Evolutionary conservation across 345 rosid genomes (phyloP).

Genomic region (Eucalyptus guilfoylei): DNA sequence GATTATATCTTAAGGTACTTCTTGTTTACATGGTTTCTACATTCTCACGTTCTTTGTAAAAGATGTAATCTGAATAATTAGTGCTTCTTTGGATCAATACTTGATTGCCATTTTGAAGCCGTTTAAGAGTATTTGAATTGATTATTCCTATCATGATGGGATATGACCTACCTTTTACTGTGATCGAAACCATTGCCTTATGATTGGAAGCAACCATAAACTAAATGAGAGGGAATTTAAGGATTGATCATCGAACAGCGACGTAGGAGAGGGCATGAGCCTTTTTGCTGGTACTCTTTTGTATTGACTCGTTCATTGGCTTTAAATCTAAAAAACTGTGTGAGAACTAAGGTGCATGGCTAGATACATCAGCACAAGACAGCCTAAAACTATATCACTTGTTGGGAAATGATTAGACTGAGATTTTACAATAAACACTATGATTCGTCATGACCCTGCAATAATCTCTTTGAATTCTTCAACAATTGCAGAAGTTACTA

Average conservation of each 20-base stretch:
- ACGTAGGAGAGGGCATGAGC: neutral
- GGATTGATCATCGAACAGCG: neutral
- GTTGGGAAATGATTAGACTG: neutral
- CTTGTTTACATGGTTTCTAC: neutral
- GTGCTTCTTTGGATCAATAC: neutral
- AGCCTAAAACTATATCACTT: neutral
- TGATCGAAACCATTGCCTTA: neutral
- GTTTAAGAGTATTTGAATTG: neutral
- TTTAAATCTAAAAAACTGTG: neutral
- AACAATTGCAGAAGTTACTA: slow-evolving; percentile 40
- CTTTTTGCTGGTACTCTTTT: neutral
- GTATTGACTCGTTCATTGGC: neutral
- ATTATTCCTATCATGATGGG: neutral
- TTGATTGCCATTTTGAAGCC: neutral
- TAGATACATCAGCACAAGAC: neutral
- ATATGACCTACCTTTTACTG: neutral
- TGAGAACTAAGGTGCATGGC: neutral
- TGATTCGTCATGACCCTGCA: neutral
- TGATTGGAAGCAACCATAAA: neutral
- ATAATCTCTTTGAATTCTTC: neutral
- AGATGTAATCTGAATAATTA: neutral
- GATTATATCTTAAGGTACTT: neutral
- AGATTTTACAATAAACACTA: neutral
- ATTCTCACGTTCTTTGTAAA: neutral
- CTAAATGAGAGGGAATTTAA: neutral